Base-by-base conservation (phyloP, 257 asterid genomes). In the Cordia subcordata region DNA sequence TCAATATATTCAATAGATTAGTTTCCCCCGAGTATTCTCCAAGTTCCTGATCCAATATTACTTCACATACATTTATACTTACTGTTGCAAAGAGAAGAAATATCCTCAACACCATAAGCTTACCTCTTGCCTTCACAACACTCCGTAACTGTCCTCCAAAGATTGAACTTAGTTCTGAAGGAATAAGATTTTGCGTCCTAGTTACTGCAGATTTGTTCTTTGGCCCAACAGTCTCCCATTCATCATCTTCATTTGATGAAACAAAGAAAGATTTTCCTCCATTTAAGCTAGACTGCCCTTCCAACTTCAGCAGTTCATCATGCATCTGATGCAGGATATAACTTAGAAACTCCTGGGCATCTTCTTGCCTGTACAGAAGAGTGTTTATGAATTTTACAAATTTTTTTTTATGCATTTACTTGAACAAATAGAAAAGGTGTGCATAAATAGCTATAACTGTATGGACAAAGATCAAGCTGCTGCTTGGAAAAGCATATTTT, bases 161-260 rank as follows among this genome's bases (percentile, higher is more conserved):
- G 60, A 92, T 79, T 50, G 82, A 68, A 73, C 94, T 84, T 58
- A 92, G 81, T 62, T 84, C 84, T 33, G 98, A 88, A 66, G 90
- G 90, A 72, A 77, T 73, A 64, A 91, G 80, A 61, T 57, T 65
- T 73, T 88, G 98, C 38, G 88, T 86, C 72, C 96, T 84, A 23
- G 95, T 92, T 67, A 92, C 90, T 20, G 96, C 92, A 72, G 98
- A 92, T 70, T 84, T 92, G 83, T 92, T 92, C 81, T 86, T 92
- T 44, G 87, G 98, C 58, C 96, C 98, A 61, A 92, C 95, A 61
- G 96, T 92, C 74, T 85, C 98, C 98, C 98, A 92, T 71, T 74
- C 98, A 27, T 92, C 98, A 62, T 84, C 98, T 68, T 88, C 98
- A 55, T 82, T 76, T 38, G 80, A 73, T 53, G 94, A 86, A 58